Conservation (phyloP, 1,139 yeast species). For the Hyphopichia fennica region DNA sequence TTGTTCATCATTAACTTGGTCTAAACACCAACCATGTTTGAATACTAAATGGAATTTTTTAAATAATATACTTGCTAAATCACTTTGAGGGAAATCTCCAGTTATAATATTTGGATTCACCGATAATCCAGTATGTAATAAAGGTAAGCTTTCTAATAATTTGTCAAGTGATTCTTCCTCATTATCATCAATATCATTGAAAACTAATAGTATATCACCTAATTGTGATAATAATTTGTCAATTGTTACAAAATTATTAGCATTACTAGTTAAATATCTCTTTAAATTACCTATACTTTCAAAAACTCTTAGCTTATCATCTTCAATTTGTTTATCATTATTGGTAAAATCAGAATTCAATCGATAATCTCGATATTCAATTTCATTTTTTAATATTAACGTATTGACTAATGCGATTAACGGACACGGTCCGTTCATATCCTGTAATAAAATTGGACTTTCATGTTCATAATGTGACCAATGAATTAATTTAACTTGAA, state of each 20-base stretch:
- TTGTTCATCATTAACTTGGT: constrained; percentile 20
- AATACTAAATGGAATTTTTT: constrained; percentile 39
- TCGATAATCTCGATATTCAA: constrained; percentile 14
- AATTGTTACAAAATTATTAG: constrained; percentile 23
- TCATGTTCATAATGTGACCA: constrained; percentile 36
- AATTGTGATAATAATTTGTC: constrained; percentile 41
- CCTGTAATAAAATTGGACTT: constrained; percentile 73
- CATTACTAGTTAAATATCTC: constrained; percentile 20
- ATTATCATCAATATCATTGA: constrained; percentile 18
- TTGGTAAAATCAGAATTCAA: constrained; percentile 9
- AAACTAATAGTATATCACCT: constrained; percentile 42
- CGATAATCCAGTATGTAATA: constrained; percentile 68
- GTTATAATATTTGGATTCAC: constrained; percentile 67
- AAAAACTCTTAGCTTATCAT: neutral
- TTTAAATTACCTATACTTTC: constrained; percentile 22
- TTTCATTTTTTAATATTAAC: constrained; percentile 49
- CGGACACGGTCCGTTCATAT: constrained; percentile 87
- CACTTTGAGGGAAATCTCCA: constrained; percentile 56
- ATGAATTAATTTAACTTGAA: constrained; percentile 21
- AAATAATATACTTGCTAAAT: constrained; percentile 37
- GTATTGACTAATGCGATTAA: constrained; percentile 79
- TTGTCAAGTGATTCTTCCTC: constrained; percentile 25
- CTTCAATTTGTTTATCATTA: constrained; percentile 6
- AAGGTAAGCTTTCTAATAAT: constrained; percentile 56
- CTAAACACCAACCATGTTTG: constrained; percentile 54